Conservation (phyloP, 345 rosid genomes). For the Syzygium jambos region DNA sequence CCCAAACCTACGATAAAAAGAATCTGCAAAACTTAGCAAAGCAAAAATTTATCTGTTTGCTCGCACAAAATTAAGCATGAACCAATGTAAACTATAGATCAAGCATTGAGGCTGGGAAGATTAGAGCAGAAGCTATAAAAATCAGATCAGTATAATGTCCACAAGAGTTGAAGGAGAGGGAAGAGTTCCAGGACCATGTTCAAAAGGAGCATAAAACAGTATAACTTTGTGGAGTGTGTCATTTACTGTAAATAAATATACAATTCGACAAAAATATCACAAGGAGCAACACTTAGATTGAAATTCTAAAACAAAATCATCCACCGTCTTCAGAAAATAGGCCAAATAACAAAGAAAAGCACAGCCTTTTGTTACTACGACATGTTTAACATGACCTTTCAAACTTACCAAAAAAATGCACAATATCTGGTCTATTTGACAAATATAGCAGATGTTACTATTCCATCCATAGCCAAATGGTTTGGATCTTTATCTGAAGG, state of each 20-base stretch:
- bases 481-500: not conserved
- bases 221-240: not conserved
- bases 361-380: not conserved
- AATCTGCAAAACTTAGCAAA: not conserved
- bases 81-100: not conserved
- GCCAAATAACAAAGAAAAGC: not conserved
- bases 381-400: not conserved
- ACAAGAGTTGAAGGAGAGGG: not conserved
- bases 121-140: not conserved
- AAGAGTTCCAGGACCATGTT: not conserved
- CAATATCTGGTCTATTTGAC: not conserved
- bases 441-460: not conserved
- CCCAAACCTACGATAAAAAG: constrained; percentile 54
- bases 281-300: not conserved
- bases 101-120: not conserved
- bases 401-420: rapidly evolving
- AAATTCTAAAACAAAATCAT: not conserved
- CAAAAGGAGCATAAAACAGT: not conserved
- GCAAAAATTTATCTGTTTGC: not conserved
- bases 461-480: not conserved
- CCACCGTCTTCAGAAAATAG: not conserved
- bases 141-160: not conserved
- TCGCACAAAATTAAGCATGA: not conserved
- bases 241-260: not conserved
- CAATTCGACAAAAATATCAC: not conserved